Percentiles rank a stretch among this genome's conserved stretches.
Evolutionary conservation across 78 protist species (phyloP).

Genomic region (Mantamonas sphyraenae): DNA sequence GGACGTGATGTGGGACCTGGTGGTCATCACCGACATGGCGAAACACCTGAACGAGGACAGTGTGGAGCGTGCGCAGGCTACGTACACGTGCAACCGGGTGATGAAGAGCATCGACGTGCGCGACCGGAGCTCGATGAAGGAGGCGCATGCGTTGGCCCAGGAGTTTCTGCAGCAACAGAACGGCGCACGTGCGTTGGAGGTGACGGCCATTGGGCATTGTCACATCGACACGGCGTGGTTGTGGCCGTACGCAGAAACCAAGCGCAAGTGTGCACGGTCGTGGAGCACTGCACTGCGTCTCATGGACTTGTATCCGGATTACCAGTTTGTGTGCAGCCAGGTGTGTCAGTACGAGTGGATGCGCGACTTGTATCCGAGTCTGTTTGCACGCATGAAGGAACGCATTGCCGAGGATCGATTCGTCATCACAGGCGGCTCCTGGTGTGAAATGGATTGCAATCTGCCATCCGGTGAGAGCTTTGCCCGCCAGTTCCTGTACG

Average conservation of each 20-base stretch:
- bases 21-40: too few species aligned
- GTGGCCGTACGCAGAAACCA: slow-evolving; percentile 63
- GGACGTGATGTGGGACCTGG: too few species aligned
- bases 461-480: slow-evolving; percentile 70
- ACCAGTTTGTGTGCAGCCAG: slow-evolving; percentile 45
- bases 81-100: too few species aligned
- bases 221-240: slow-evolving; percentile 67
- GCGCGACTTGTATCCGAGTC: slow-evolving; percentile 41
- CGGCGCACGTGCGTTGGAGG: too few species aligned
- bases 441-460: slow-evolving; percentile 79
- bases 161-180: too few species aligned
- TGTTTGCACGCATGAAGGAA: slow-evolving; percentile 35
- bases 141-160: too few species aligned
- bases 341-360: slow-evolving; percentile 36
- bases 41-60: too few species aligned
- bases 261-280: slow-evolving; percentile 29
- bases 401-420: slow-evolving; percentile 31
- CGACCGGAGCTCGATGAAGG: too few species aligned
- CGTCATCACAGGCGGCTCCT: slow-evolving; percentile 64
- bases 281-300: slow-evolving; percentile 43
- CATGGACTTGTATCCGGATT: slow-evolving; percentile 44
- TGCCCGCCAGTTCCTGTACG: slow-evolving; percentile 63
- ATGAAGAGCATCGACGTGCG: too few species aligned
- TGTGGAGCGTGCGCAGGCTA: too few species aligned
- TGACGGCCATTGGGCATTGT: too few species aligned